phyloP scores from a whole-genome alignment of 352 stramenopile species.

The Pythium scleroteichum region DNA sequence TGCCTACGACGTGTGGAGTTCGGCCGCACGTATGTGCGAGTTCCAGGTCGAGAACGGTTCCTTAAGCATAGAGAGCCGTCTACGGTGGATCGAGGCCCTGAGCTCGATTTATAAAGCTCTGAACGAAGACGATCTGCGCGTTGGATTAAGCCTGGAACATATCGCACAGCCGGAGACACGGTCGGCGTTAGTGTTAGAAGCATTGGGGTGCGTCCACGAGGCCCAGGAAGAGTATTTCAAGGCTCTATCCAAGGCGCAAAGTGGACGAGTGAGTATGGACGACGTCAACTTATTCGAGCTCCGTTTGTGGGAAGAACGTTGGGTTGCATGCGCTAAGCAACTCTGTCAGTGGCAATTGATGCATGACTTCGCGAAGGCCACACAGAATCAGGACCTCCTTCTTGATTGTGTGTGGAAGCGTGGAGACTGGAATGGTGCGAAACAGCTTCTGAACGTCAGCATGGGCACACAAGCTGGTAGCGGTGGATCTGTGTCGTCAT shows the following conservation, averaged over 20 bases:
- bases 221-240: slow-evolving; percentile 89
- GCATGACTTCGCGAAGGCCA: slow-evolving; percentile 90
- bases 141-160: slow-evolving; percentile 79
- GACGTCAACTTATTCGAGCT: slow-evolving; percentile 88
- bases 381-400: slow-evolving; percentile 90
- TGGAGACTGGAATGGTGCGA: slow-evolving; percentile 86
- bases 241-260: slow-evolving; percentile 76
- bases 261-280: slow-evolving; percentile 66
- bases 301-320: slow-evolving; percentile 86
- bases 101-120: slow-evolving; percentile 86
- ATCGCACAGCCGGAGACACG: slow-evolving; percentile 74
- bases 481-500: background rate
- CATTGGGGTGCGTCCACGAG: slow-evolving; percentile 82
- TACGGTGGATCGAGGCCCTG: slow-evolving; percentile 87
- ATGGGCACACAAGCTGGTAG: slow-evolving; percentile 13
- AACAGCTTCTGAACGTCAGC: slow-evolving; percentile 59
- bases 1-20: slow-evolving; percentile 84
- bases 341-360: slow-evolving; percentile 93
- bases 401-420: slow-evolving; percentile 93
- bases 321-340: slow-evolving; percentile 91
- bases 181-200: slow-evolving; percentile 73
- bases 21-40: slow-evolving; percentile 70
- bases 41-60: slow-evolving; percentile 79
- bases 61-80: slow-evolving; percentile 62
- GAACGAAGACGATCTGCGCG: slow-evolving; percentile 82